Percentiles rank a stretch among this genome's conserved stretches.
Conservation (phyloP, 2,329 filamentous ascomycete species). For the Amesomyces nigricolor region DNA sequence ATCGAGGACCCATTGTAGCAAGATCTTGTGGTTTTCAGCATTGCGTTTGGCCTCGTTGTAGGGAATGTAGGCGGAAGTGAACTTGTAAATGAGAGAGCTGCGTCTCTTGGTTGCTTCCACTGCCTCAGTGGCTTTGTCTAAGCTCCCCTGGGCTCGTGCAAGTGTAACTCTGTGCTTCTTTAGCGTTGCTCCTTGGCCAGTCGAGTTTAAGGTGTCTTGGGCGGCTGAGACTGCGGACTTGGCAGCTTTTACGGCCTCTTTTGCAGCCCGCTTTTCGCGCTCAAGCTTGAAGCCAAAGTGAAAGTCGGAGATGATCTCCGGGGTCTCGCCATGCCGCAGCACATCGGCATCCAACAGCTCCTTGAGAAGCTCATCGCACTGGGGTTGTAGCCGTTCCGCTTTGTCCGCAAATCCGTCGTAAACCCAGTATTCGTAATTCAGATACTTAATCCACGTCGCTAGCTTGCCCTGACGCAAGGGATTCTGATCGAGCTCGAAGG, state of each 20-base stretch:
- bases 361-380: not conserved
- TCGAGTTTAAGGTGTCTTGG: not conserved
- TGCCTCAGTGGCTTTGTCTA: not conserved
- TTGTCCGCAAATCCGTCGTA: not conserved
- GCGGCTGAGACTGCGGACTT: not conserved
- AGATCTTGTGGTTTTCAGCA: not conserved
- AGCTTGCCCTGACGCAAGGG: not conserved
- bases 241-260: not conserved
- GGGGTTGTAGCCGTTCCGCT: not conserved
- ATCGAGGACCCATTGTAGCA: not conserved
- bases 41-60: not conserved
- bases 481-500: not conserved
- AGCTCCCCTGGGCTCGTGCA: not conserved
- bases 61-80: not conserved
- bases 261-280: not conserved
- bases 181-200: not conserved
- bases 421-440: not conserved
- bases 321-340: not conserved
- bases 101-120: not conserved
- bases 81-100: not conserved
- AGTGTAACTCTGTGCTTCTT: not conserved
- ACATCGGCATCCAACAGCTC: not conserved
- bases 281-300: not conserved
- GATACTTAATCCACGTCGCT: conserved; percentile 1
- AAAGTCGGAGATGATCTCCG: not conserved